Conservation (phyloP, 2,329 filamentous ascomycete species). For the Fusarium chuoi region DNA sequence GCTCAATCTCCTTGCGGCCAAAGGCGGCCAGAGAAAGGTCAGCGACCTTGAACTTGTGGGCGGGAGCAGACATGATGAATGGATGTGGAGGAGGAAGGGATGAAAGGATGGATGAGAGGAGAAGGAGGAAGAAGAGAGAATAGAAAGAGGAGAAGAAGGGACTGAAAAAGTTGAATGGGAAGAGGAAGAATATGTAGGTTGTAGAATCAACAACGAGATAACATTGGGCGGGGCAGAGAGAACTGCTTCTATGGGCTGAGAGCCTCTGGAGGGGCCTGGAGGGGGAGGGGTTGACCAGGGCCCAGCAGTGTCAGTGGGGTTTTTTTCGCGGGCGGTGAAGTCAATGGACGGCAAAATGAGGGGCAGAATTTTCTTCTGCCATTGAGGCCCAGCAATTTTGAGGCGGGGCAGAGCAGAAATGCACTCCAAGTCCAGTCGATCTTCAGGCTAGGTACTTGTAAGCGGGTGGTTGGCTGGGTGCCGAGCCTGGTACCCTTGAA, state of each 20-base stretch:
- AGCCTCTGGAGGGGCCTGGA: constrained; percentile 23
- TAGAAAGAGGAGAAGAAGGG: constrained; percentile 36
- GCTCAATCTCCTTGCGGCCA: constrained; percentile 98
- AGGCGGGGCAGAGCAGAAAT: constrained; percentile 29
- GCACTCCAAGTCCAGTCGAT: constrained; percentile 11
- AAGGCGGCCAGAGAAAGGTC: constrained; percentile 98
- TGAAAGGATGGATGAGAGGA: constrained; percentile 36
- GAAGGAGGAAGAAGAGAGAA: constrained; percentile 30
- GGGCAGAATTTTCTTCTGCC: constrained; percentile 45
- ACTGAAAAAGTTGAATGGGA: constrained; percentile 26
- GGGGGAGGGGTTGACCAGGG: constrained; percentile 33
- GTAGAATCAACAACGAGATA: constrained; percentile 34
- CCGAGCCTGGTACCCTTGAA: constrained; percentile 8
- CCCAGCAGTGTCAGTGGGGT: constrained; percentile 7
- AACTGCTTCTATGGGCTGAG: constrained; percentile 20
- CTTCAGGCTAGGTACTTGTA: constrained; percentile 21
- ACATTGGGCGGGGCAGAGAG: constrained; percentile 38
- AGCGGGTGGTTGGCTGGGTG: constrained; percentile 15
- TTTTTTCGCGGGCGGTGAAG: constrained; percentile 41
- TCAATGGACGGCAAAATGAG: constrained; percentile 40
- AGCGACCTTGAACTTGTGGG: constrained; percentile 96
- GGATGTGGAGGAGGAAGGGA: constrained; percentile 36
- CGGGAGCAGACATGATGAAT: constrained; percentile 75
- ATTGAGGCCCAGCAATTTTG: constrained; percentile 28
- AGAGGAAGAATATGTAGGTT: constrained; percentile 21